Evolutionary conservation across 2,329 filamentous ascomycete species (phyloP).

Genomic region (Xylaria sp.): DNA sequence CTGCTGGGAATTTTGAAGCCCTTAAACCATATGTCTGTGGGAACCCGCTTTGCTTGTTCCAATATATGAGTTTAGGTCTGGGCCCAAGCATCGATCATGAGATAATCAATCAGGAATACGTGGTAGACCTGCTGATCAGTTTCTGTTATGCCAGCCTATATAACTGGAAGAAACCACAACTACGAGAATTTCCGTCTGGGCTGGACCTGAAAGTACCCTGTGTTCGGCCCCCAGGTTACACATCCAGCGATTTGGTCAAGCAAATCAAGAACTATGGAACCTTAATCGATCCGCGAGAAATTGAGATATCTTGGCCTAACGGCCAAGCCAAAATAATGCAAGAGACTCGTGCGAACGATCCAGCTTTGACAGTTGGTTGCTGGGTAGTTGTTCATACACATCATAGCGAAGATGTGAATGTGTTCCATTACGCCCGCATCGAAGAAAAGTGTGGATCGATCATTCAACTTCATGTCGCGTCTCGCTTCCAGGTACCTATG

Average conservation of each 20-base stretch:
- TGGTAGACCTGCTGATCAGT: conserved; percentile 85
- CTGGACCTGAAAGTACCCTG: conserved; percentile 47
- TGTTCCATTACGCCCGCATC: conserved; percentile 45
- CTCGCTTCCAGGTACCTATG: conserved; percentile 36
- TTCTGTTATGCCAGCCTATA: conserved; percentile 76
- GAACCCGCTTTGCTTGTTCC: conserved; percentile 80
- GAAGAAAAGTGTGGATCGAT: not conserved
- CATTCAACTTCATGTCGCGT: conserved; percentile 40
- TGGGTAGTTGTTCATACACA: conserved; percentile 45
- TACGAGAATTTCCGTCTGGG: conserved; percentile 58
- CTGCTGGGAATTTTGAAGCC: conserved; percentile 72
- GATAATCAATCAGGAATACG: conserved; percentile 79
- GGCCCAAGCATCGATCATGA: conserved; percentile 89
- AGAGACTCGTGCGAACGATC: not conserved
- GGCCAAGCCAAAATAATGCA: conserved; percentile 27
- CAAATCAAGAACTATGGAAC: not conserved
- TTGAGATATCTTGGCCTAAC: conserved; percentile 34
- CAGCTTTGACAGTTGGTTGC: conserved; percentile 36
- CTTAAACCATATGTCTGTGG: conserved; percentile 85
- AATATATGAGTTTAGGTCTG: conserved; percentile 88
- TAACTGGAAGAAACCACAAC: not conserved
- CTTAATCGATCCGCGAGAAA: conserved; percentile 41
- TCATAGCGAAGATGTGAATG: not conserved
- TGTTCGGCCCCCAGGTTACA: conserved; percentile 26
- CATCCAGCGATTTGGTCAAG: not conserved